Base-by-base conservation (phyloP, 2,329 filamentous ascomycete genomes). In the Fusarium lateritium region DNA sequence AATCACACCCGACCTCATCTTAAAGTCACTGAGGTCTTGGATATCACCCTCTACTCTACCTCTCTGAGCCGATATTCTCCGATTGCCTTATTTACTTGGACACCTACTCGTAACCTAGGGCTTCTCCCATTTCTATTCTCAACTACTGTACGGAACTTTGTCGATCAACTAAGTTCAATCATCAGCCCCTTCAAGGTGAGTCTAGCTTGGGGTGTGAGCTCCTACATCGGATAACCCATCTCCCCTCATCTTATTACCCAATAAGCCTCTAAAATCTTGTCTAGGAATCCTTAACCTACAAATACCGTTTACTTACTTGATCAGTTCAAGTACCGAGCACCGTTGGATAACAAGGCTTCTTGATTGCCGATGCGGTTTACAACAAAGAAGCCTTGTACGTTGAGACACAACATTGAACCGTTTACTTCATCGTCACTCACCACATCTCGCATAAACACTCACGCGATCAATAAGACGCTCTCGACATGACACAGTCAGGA, bases 401-500 rank as follows among this genome's bases (percentile, higher is more conserved):
- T 38, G 26, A 64, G 38, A 67, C 38, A 43, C 50, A 17, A 15
- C 45, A 33, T 45, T 49, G 36, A 58, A 53, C 40, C 45, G 49
- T 45, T 19, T 19, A 34, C 43, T 11, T 39, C 19, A 34, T 19
- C 13, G 14, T 36, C 42, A 33, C 36, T 43, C 24, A 36, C 19
- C 40, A 39, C 38, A 46, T 38, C 36, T 34, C 26, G 13, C 62
- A 56, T 21, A 46, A 33, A 19, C 43, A 45, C 47, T 45, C 40
- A 11, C 13, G 36, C 53, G n/a, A 33, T 42, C 26, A 56, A 38
- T 9, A 40, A 60, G 11, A 40, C 17, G 43, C 24, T 13, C 36
- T 54, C 56, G 24, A 36, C 44, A 80, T 80, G 76, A 68, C 79
- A 36, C 69, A 65, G 17, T 65, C 77, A n/a, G 77, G 77, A 50